Percentiles rank a stretch among this genome's conserved stretches.
Evolutionary conservation across 2,329 filamentous ascomycete species (phyloP).

Genomic region (Epichloe glyceriae): DNA sequence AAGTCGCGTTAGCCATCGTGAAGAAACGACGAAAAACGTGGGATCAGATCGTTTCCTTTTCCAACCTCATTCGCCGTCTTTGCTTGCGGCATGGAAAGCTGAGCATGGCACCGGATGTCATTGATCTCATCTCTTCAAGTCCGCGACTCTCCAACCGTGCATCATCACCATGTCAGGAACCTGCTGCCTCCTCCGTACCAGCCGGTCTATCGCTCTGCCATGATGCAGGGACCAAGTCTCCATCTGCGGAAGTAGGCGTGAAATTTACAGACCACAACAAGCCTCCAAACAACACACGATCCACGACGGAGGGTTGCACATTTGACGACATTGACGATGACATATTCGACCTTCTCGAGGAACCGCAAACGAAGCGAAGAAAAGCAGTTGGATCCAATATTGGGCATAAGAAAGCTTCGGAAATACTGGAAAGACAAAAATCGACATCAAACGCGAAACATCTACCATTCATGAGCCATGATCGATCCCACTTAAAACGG

Average conservation of each 20-base stretch:
- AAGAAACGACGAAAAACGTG: neutral
- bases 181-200: neutral
- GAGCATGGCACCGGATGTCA: slow-evolving; percentile 20
- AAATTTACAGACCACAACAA: neutral
- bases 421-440: neutral
- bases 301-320: neutral
- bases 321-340: slow-evolving; percentile 1
- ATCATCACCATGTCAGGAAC: neutral
- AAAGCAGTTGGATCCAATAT: neutral
- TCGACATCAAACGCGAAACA: neutral
- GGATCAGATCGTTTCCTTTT: neutral
- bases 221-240: neutral
- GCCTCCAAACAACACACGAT: neutral
- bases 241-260: neutral
- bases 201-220: neutral
- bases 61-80: neutral
- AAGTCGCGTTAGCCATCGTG: neutral
- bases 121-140: slow-evolving; percentile 26
- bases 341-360: neutral
- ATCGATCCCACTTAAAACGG: neutral
- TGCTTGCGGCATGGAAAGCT: neutral
- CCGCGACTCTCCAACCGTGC: slow-evolving; percentile 10
- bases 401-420: neutral
- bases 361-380: slow-evolving; percentile 2
- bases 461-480: neutral